phyloP scores from a whole-genome alignment of 2,329 filamentous ascomycete genomes.

The Diaporthe sp. region DNA sequence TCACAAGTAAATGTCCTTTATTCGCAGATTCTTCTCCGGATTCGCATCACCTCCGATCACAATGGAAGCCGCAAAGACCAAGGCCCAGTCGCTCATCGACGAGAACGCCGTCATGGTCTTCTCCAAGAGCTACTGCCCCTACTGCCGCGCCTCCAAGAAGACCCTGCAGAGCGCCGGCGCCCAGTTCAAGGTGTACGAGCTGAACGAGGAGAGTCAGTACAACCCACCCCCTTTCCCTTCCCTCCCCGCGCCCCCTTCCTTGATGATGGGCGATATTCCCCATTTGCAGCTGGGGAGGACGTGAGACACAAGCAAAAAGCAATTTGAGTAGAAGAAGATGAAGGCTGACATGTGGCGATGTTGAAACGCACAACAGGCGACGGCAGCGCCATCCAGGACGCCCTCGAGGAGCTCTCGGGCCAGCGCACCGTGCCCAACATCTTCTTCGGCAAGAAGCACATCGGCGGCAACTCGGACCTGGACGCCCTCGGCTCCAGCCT shows the following conservation, averaged over 20 bases:
- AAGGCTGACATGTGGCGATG: background rate
- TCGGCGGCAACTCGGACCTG: constrained; percentile 95
- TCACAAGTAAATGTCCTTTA: constrained; percentile 69
- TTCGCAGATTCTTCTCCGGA: constrained; percentile 76
- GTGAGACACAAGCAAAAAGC: constrained; percentile 30
- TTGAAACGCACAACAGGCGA: constrained; percentile 71
- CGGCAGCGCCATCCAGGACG: constrained; percentile 84
- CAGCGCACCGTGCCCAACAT: constrained; percentile 96
- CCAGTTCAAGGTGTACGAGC: constrained; percentile 81
- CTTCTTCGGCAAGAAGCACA: constrained; percentile 91
- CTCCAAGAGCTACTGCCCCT: constrained; percentile 96
- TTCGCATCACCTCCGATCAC: constrained; percentile 68
- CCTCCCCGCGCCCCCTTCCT: background rate
- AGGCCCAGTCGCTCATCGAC: constrained; percentile 88
- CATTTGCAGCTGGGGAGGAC: constrained; percentile 39
- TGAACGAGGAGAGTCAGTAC: constrained; percentile 85
- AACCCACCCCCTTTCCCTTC: background rate
- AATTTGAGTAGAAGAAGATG: background rate
- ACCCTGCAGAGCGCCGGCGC: constrained; percentile 78
- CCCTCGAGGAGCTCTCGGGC: constrained; percentile 81
- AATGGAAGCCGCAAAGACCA: constrained; percentile 87
- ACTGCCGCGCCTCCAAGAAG: constrained; percentile 85
- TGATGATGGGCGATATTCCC: background rate
- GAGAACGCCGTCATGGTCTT: constrained; percentile 94
- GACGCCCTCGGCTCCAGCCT: constrained; percentile 74